A percentile compares a stretch with the other conserved stretches of the same genome.
Evolutionary conservation across 2,329 filamentous ascomycete species (phyloP).

Genomic region (Lithohypha guttulata): DNA sequence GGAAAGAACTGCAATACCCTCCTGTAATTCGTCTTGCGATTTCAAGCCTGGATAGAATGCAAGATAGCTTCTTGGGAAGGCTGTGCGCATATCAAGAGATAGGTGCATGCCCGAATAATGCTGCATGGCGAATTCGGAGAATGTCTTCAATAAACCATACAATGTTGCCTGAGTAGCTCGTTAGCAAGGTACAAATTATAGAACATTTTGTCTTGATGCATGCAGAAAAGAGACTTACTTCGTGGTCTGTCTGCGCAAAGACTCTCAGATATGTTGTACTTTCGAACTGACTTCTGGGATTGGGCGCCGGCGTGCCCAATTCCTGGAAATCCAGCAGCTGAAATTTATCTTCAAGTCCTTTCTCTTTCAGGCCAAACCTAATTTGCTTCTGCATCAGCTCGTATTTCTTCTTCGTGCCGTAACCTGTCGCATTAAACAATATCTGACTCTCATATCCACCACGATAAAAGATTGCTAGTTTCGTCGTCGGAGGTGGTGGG

Average conservation of each 20-base stretch:
- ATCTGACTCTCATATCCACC: constrained; percentile 40
- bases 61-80: constrained; percentile 31
- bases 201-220: neutral
- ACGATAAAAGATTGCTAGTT: constrained; percentile 41
- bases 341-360: constrained; percentile 30
- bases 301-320: constrained; percentile 29
- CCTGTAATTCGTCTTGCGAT: constrained; percentile 23
- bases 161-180: constrained; percentile 3
- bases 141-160: constrained; percentile 16
- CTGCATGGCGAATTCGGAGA: constrained; percentile 26
- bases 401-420: constrained; percentile 40
- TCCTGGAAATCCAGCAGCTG: constrained; percentile 45
- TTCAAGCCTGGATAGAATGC: constrained; percentile 34
- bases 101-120: constrained; percentile 37
- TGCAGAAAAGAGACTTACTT: neutral
- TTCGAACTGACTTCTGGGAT: constrained; percentile 32
- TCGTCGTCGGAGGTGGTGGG: constrained; percentile 41
- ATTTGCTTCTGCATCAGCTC: constrained; percentile 40
- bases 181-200: neutral
- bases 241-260: constrained; percentile 30
- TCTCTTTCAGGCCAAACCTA: constrained; percentile 32
- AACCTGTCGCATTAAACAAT: constrained; percentile 38
- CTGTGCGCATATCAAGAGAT: constrained; percentile 34
- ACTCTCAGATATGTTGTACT: constrained; percentile 39
- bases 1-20: constrained; percentile 23